A percentile compares a stretch with the other conserved stretches of the same genome.
Conservation (phyloP, 768 basidiomycete species). For the Amanita rimosa region DNA sequence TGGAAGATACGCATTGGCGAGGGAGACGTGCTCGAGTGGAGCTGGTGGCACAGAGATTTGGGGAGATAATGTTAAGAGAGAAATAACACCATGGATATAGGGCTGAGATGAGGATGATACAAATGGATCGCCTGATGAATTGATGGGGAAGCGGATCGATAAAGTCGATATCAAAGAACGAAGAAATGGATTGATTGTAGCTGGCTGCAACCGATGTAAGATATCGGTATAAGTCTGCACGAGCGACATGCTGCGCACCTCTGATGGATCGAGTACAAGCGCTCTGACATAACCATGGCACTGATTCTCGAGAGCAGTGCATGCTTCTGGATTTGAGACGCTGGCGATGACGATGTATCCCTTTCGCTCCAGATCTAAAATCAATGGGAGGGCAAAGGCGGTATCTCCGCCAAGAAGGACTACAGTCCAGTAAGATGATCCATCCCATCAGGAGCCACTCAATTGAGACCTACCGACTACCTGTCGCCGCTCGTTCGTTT, state of each 20-base stretch:
- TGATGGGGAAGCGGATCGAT: slow-evolving; percentile 74
- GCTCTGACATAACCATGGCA: slow-evolving; percentile 73
- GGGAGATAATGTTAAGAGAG: slow-evolving; percentile 49
- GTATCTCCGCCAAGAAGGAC: slow-evolving; percentile 79
- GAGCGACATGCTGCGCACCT: slow-evolving; percentile 32
- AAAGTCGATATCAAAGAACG: slow-evolving; percentile 73
- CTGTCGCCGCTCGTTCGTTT: slow-evolving; percentile 44
- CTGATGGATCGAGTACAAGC: slow-evolving; percentile 68
- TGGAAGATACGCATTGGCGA: slow-evolving; percentile 52
- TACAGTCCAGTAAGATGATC: slow-evolving; percentile 15
- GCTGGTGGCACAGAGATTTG: slow-evolving; percentile 31
- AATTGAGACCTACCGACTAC: slow-evolving; percentile 46
- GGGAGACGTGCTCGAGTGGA: slow-evolving; percentile 61
- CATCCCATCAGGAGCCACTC: neutral
- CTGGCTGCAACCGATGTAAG: slow-evolving; percentile 35
- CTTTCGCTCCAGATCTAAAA: slow-evolving; percentile 61
- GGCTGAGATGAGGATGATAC: slow-evolving; percentile 52
- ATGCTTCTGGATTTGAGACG: slow-evolving; percentile 59
- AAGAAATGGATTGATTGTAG: slow-evolving; percentile 62
- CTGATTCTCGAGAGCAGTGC: slow-evolving; percentile 47
- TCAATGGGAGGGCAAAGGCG: slow-evolving; percentile 58
- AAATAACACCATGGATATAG: slow-evolving; percentile 70
- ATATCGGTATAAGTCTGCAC: neutral
- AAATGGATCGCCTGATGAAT: slow-evolving; percentile 71
- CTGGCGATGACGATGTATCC: slow-evolving; percentile 81